Percentiles rank a stretch among this genome's conserved stretches.
Evolutionary conservation across 371 early-diverging fungal genomes (phyloP).

Genomic region (Mucor saturninus): DNA sequence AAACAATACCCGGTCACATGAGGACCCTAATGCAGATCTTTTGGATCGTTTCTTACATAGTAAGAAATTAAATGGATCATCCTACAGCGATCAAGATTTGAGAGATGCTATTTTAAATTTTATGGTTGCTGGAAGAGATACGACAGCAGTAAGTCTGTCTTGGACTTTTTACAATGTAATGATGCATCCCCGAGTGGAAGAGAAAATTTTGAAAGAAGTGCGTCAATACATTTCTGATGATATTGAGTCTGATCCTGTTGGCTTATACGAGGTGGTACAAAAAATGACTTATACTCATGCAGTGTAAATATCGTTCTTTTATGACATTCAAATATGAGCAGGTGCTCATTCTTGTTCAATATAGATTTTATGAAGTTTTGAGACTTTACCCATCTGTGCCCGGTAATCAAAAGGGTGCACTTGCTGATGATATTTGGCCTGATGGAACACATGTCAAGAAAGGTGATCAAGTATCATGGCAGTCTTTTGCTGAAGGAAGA

Average conservation of each 20-base stretch:
- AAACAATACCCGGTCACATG: conserved; percentile 9
- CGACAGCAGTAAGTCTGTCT: conserved; percentile 72
- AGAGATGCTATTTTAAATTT: conserved; percentile 74
- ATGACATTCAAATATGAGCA: background rate
- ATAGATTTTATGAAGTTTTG: conserved; percentile 64
- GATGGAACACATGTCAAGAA: conserved; percentile 67
- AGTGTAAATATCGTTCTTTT: conserved; percentile 41
- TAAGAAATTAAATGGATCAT: conserved; percentile 55
- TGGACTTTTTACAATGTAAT: conserved; percentile 70
- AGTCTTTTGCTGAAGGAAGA: conserved; percentile 61
- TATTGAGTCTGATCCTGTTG: conserved; percentile 33
- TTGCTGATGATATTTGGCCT: conserved; percentile 72
- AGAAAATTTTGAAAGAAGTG: conserved; percentile 63
- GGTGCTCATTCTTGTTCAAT: background rate
- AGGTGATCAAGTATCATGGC: conserved; percentile 59
- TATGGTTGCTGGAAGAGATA: conserved; percentile 71
- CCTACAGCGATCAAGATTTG: conserved; percentile 55
- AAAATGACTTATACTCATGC: conserved; percentile 62
- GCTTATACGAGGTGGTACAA: conserved; percentile 50
- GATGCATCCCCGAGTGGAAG: conserved; percentile 53
- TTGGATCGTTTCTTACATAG: conserved; percentile 64
- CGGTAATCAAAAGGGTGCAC: conserved; percentile 62
- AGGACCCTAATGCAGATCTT: conserved; percentile 47
- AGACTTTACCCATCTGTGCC: conserved; percentile 79
- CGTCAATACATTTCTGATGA: conserved; percentile 42